Base-by-base conservation (phyloP, 208 protist species). In the Polymyxa betae region DNA sequence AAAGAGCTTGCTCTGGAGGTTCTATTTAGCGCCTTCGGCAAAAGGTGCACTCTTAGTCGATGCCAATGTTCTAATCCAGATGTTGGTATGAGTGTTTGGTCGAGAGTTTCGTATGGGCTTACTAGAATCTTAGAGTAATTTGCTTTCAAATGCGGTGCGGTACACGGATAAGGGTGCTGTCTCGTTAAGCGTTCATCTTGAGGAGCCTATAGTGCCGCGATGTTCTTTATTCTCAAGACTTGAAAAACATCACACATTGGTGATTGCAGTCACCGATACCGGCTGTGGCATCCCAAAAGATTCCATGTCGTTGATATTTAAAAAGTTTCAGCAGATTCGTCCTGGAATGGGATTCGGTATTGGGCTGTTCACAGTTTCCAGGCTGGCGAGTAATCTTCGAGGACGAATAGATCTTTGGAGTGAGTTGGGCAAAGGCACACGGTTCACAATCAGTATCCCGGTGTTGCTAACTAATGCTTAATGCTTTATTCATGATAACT, bases 281-380 rank as follows among this genome's bases (percentile, higher is more conserved):
- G 72, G 72, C 5, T n/a, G 72, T 38, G 72, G 72, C 5, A 82
- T 82, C 35, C 72, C 72, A 45, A 82, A 35, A 35, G 72, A 82
- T 5, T 82, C 72, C 16, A 82, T 82, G 72, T 5, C 72, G 35
- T 40, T 82, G n/a, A 82, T 82, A 35, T 82, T 82, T n/a, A 82
- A 82, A n/a, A 82, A 82, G 35, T 82, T 82, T 43, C 72, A 35
- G n/a, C 72, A 82, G n/a, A n/a, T 82, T 5, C 5, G 29, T 16
- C 29, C 54, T 16, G 54, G 54, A 66, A 29, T 29, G 16, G 54
- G 54, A 29, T 66, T 66, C 29, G 54, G 54, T 29, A 66, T 66
- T 66, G 54, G 54, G 20, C 54, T 66, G 29, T 66, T 66, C 54
- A 66, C 54, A 66, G 54, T 66, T 66, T 16, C 54, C 54, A 66